These are phyloP conservation scores for Rhinocladiella similis DNA, from an alignment of 2,329 filamentous ascomycete genomes.

Conservation along the genomic window DNA sequence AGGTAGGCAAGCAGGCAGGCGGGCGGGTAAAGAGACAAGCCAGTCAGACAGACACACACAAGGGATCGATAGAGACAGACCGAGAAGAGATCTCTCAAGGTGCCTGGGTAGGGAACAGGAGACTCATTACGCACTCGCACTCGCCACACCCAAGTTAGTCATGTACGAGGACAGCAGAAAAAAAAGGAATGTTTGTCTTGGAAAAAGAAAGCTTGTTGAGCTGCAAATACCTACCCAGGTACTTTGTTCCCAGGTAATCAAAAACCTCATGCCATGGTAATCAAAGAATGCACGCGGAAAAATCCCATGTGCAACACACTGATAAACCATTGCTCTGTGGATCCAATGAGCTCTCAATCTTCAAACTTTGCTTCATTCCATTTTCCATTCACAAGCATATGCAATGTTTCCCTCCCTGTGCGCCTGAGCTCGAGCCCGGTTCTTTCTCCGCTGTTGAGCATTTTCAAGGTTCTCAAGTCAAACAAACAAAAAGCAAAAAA, in stretches of 20 bases:
- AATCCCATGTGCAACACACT: neutral
- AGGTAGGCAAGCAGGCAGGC: too few species aligned
- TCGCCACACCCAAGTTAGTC: too few species aligned
- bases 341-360: neutral
- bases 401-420: neutral
- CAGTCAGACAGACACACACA: too few species aligned
- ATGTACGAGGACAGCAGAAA: too few species aligned
- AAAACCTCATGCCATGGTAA: neutral
- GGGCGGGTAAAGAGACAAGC: too few species aligned
- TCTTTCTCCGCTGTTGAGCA: neutral
- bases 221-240: neutral
- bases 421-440: neutral
- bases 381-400: neutral
- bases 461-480: neutral
- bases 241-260: too few species aligned
- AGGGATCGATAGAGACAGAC: too few species aligned
- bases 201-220: neutral
- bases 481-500: neutral
- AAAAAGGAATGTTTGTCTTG: neutral
- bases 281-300: neutral
- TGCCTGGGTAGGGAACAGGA: too few species aligned
- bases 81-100: too few species aligned
- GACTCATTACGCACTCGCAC: too few species aligned
- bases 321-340: neutral
- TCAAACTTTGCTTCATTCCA: neutral